phyloP scores from a whole-genome alignment of 805 yeast species.

The Candida loeiensis region DNA sequence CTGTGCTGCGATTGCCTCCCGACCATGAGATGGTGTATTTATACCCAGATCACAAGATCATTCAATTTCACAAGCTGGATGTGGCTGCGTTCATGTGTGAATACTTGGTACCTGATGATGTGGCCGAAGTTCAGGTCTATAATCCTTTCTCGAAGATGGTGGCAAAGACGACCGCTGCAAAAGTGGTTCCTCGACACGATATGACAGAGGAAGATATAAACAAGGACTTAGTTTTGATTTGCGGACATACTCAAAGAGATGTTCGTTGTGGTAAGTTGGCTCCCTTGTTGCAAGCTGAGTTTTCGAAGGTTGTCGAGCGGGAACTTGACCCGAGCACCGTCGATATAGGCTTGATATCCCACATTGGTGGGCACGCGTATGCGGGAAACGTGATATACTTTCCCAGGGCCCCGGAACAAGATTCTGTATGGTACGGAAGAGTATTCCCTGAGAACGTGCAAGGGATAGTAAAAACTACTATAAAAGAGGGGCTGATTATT shows the following conservation, averaged over 20 bases:
- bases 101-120: conserved; percentile 37
- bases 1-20: neutral
- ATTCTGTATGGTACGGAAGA: conserved; percentile 71
- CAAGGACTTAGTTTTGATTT: conserved; percentile 44
- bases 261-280: conserved; percentile 66
- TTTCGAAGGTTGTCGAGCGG: conserved; percentile 36
- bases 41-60: conserved; percentile 51
- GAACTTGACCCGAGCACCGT: conserved; percentile 26
- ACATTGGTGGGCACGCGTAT: conserved; percentile 82
- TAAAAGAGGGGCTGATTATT: conserved; percentile 48
- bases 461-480: conserved; percentile 56
- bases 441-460: conserved; percentile 66
- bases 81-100: conserved; percentile 37
- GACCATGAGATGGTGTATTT: conserved; percentile 35
- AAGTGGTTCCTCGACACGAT: conserved; percentile 4
- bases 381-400: conserved; percentile 77
- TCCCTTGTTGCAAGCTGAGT: conserved; percentile 52
- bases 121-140: conserved; percentile 14
- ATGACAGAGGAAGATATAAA: neutral
- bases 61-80: conserved; percentile 32
- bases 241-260: conserved; percentile 67
- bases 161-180: neutral
- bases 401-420: conserved; percentile 33
- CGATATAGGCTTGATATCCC: conserved; percentile 59
- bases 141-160: conserved; percentile 21